Conservation (phyloP, 2,329 filamentous ascomycete species). For the Cladosporium sp. region DNA sequence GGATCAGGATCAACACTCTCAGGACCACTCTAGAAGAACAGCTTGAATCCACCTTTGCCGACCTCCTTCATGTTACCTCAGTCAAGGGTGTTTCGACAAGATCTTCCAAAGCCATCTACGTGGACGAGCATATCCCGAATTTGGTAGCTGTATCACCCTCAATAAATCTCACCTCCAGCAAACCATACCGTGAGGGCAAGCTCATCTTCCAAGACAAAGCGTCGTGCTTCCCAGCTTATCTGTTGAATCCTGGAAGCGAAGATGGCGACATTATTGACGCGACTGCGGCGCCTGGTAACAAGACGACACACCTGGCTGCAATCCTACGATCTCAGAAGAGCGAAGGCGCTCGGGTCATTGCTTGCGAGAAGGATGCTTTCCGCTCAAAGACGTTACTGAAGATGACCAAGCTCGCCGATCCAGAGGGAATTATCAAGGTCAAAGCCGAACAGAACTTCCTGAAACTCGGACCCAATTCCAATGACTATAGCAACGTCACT, state of each 20-base stretch:
- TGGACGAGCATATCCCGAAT: constrained; percentile 82
- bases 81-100: constrained; percentile 49
- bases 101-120: constrained; percentile 56
- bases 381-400: constrained; percentile 75
- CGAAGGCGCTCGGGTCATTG: constrained; percentile 58
- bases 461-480: constrained; percentile 64
- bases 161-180: constrained; percentile 69
- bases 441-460: constrained; percentile 79
- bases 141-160: constrained; percentile 75
- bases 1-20: constrained; percentile 84
- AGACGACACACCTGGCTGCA: constrained; percentile 89
- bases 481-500: constrained; percentile 68
- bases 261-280: constrained; percentile 85
- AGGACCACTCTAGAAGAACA: constrained; percentile 70
- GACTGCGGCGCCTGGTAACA: constrained; percentile 94
- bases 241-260: constrained; percentile 67
- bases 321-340: constrained; percentile 56
- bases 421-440: constrained; percentile 64
- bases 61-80: constrained; percentile 57
- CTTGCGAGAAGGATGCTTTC: constrained; percentile 73
- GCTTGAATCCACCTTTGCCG: constrained; percentile 70
- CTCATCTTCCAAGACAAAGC: constrained; percentile 96
- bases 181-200: constrained; percentile 72
- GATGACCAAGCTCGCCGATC: constrained; percentile 80
- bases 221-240: constrained; percentile 91